These are phyloP conservation scores for Lojkania enalia DNA, from an alignment of 2,329 filamentous ascomycete genomes.

Conservation along the genomic window DNA sequence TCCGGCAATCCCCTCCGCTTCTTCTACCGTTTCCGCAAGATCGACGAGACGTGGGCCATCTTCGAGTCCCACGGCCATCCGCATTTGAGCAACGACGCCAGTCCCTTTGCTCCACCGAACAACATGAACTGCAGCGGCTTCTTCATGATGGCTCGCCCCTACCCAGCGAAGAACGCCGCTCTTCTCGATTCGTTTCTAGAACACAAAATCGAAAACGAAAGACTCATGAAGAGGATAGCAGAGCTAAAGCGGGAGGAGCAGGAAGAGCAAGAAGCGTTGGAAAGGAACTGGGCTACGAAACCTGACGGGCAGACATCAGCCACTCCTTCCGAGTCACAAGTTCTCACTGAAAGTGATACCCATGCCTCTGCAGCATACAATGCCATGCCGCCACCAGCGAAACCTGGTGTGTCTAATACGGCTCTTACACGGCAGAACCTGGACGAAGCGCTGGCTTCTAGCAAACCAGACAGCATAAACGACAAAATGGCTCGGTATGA, in stretches of 20 bases:
- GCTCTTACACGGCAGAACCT: slow-evolving; percentile 79
- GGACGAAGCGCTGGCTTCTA: slow-evolving; percentile 69
- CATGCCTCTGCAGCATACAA: slow-evolving; percentile 48
- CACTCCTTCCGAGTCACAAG: slow-evolving; percentile 49
- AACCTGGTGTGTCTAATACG: slow-evolving; percentile 63
- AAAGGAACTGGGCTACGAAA: slow-evolving; percentile 61
- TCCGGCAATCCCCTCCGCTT: slow-evolving; percentile 78
- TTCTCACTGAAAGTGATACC: slow-evolving; percentile 40
- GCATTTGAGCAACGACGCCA: slow-evolving; percentile 74
- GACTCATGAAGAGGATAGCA: slow-evolving; percentile 78
- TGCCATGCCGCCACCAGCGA: slow-evolving; percentile 69
- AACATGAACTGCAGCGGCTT: slow-evolving; percentile 75
- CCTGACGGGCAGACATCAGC: slow-evolving; percentile 61
- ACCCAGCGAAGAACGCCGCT: slow-evolving; percentile 83
- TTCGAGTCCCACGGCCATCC: slow-evolving; percentile 93
- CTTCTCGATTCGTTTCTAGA: slow-evolving; percentile 92
- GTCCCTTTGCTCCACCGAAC: slow-evolving; percentile 64
- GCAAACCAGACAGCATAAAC: slow-evolving; percentile 72
- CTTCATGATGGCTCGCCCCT: slow-evolving; percentile 89
- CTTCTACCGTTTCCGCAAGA: slow-evolving; percentile 81
- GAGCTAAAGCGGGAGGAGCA: slow-evolving; percentile 85
- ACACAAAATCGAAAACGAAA: slow-evolving; percentile 95
- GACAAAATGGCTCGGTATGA: slow-evolving; percentile 87
- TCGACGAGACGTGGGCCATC: slow-evolving; percentile 73
- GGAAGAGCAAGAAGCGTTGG: slow-evolving; percentile 71